These are phyloP conservation scores for Inosperma sp. DNA, from an alignment of 768 basidiomycete genomes.

Conservation along the genomic window DNA sequence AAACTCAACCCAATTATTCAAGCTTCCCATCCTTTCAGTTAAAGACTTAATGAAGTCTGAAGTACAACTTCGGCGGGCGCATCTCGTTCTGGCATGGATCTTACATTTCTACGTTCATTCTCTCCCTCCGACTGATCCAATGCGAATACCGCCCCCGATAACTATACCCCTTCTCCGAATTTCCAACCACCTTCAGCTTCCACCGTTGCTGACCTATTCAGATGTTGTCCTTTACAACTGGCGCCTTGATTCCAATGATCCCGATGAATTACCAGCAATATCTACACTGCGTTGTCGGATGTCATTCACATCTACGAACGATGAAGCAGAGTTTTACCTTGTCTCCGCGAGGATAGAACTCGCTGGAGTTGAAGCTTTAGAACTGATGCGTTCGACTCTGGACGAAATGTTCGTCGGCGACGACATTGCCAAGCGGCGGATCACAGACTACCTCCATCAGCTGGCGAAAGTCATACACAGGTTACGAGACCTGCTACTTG, in stretches of 20 bases:
- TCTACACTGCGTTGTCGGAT: conserved; percentile 65
- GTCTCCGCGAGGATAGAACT: conserved; percentile 87
- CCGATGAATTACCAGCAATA: conserved; percentile 36
- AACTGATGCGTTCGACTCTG: conserved; percentile 82
- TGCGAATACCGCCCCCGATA: conserved; percentile 69
- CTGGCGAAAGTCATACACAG: conserved; percentile 66
- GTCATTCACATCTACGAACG: conserved; percentile 72
- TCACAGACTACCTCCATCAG: conserved; percentile 57
- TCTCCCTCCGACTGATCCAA: conserved; percentile 42
- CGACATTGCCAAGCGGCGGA: conserved; percentile 59
- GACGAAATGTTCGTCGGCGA: conserved; percentile 88
- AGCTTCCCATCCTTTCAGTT: conserved; percentile 55
- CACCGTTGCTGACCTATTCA: conserved; percentile 88
- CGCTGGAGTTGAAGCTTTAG: conserved; percentile 78
- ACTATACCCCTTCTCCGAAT: conserved; percentile 75
- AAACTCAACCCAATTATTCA: not conserved
- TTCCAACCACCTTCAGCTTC: conserved; percentile 68
- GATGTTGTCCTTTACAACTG: conserved; percentile 94
- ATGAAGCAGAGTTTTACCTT: conserved; percentile 91
- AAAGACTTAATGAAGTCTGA: conserved; percentile 46
- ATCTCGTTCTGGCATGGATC: conserved; percentile 71
- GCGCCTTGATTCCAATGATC: conserved; percentile 32
- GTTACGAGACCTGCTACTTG: conserved; percentile 58
- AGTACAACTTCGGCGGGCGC: conserved; percentile 64
- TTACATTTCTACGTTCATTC: conserved; percentile 80